A percentile compares a stretch with the other conserved stretches of the same genome.
Conservation (phyloP, 176 grass and related monocot genomes). For the Stipa capillata region DNA sequence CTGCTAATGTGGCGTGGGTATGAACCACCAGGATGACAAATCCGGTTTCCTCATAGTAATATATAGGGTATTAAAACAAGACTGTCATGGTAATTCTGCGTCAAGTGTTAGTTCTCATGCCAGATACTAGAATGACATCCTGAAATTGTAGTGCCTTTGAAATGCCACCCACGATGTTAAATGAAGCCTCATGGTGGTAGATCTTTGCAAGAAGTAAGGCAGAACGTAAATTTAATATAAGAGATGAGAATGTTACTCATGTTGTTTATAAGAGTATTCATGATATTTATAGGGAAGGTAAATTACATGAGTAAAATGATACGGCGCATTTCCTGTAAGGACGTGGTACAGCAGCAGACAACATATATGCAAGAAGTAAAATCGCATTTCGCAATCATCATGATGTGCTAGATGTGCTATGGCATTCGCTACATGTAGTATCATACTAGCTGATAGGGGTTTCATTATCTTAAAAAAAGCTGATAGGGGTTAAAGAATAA, state of each 20-base stretch:
- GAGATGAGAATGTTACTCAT: not conserved
- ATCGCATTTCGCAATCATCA: not conserved
- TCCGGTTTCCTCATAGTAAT: too few species aligned
- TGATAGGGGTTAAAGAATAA: not conserved
- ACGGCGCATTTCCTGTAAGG: not conserved
- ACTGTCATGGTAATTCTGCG: not conserved
- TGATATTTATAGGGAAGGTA: not conserved
- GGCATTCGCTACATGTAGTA: too few species aligned
- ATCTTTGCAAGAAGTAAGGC: not conserved
- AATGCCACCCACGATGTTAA: not conserved
- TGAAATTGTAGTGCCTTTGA: not conserved
- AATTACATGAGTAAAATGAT: constrained; percentile 2
- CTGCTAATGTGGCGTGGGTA: too few species aligned
- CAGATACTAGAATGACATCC: not conserved
- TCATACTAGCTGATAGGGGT: too few species aligned
- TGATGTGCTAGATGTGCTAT: too few species aligned
- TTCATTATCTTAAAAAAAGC: too few species aligned
- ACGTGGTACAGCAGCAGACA: not conserved
- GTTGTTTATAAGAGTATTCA: too few species aligned
- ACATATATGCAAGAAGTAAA: not conserved
- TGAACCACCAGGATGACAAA: too few species aligned
- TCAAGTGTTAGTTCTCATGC: not conserved
- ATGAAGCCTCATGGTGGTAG: not conserved
- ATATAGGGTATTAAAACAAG: too few species aligned
- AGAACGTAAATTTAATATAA: not conserved